These are phyloP conservation scores for Fusarium concolor DNA, from an alignment of 2,329 filamentous ascomycete species.

Conservation along the genomic window DNA sequence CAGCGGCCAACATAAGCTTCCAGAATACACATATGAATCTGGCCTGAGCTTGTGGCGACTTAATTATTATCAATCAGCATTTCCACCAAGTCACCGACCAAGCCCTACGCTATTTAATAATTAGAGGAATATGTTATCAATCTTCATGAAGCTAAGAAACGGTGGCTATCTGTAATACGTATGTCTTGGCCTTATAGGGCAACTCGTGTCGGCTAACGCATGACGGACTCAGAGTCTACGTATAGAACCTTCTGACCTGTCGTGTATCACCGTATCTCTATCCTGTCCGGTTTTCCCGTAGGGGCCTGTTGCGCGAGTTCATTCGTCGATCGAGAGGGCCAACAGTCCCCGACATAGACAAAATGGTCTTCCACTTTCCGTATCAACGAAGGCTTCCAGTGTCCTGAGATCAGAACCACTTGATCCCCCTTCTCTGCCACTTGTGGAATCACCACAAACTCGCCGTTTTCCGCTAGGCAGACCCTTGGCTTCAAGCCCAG, in stretches of 20 bases:
- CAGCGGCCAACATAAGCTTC: neutral
- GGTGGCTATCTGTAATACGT: neutral
- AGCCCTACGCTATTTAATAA: neutral
- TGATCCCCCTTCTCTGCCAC: neutral
- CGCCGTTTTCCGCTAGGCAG: neutral
- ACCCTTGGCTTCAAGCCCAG: neutral
- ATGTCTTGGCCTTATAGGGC: neutral
- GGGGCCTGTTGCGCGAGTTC: neutral
- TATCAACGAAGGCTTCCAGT: neutral
- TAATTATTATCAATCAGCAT: neutral
- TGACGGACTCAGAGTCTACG: neutral
- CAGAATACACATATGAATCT: neutral
- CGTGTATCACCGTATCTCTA: slow-evolving; percentile 5
- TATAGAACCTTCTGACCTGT: too few relatives aligned
- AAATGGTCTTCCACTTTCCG: neutral
- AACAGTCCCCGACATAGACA: neutral
- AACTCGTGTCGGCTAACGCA: neutral
- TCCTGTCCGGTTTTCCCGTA: neutral
- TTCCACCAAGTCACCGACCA: neutral
- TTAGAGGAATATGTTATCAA: neutral
- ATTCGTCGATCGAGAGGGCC: neutral
- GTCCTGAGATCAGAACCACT: neutral
- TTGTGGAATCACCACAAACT: neutral
- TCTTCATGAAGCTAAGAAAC: neutral
- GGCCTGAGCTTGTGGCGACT: neutral